Evolutionary conservation across 441 rosid genomes (phyloP), one percentile per base, ranked within the genome.

Genomic region (Melianthus villosus): DNA sequence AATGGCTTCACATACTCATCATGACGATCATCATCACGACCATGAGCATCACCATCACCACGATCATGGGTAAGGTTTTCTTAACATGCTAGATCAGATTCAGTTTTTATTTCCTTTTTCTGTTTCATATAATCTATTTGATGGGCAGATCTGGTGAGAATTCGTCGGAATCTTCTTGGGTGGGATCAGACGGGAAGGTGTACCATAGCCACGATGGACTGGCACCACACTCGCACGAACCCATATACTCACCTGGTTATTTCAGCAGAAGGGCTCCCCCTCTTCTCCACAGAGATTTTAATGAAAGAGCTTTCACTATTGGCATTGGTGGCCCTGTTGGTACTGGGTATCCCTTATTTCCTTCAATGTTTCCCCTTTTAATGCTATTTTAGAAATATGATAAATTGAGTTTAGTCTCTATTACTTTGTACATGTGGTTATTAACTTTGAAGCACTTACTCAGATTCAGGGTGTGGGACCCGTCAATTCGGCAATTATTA

Each of bases 281-380:
- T 4, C 71, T 84, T 43, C 34, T 62, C 25, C 49, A 60, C 41
- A 71, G 97, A 54, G 71, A 79, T 65, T 84, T 89, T 61, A 67
- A 52, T 26, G 97, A 89, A 61, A 65, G 97, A 60, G 97, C 96
- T 45, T 84, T 89, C 51, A 89, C 94, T 25, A 71, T 84, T 50
- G 97, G 97, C 32, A 89, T 89, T 40, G 97, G 96, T 19, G 97
- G 97, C 23, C 97, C 92, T 46, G 97, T 89, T 39, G 97, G 96
- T 39, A 89, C 96, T 12, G 96, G 97, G 96, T 86, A 79, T 22
- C 20, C 22, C 42, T 39, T 42, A 8, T 22, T 13, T 43, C 14
- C 31, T 31, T 9, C 32, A 8, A 2, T 3, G 14, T 17, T 2
- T n/a, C 0, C 22, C n/a, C n/a, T n/a, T n/a, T n/a, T n/a, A n/a